phyloP scores from a whole-genome alignment of 1,284 basidiomycete genomes.

The Ceratobasidium papillatum region DNA sequence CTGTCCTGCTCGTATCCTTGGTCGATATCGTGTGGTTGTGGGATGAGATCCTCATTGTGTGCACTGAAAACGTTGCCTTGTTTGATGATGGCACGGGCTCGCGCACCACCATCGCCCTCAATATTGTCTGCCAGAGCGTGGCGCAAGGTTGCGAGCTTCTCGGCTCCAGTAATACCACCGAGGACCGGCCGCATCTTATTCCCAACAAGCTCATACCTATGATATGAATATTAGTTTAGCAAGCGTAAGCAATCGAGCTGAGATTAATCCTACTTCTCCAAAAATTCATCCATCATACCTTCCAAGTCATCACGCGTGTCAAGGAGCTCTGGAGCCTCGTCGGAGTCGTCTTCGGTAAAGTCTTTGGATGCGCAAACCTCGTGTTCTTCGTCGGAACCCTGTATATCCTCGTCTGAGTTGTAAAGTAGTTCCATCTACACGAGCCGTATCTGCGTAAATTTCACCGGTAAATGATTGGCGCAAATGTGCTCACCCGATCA shows the following conservation, averaged over 20 bases:
- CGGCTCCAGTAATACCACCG: slow-evolving; percentile 71
- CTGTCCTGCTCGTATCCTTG: slow-evolving; percentile 69
- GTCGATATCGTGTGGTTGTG: slow-evolving; percentile 63
- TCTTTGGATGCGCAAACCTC: slow-evolving; percentile 47
- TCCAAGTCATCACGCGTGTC: slow-evolving; percentile 89
- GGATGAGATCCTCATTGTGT: slow-evolving; percentile 60
- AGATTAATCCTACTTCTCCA: slow-evolving; percentile 65
- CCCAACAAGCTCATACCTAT: slow-evolving; percentile 84
- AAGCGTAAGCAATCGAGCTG: slow-evolving; percentile 12
- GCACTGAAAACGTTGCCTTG: slow-evolving; percentile 47
- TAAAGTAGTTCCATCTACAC: slow-evolving; percentile 64
- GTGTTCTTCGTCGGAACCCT: slow-evolving; percentile 74
- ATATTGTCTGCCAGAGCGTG: slow-evolving; percentile 72
- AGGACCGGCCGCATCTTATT: slow-evolving; percentile 79
- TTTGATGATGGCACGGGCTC: slow-evolving; percentile 48
- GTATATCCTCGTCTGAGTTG: slow-evolving; percentile 38
- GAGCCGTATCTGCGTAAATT: slow-evolving; percentile 6
- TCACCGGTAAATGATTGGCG: slow-evolving; percentile 12
- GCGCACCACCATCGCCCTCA: slow-evolving; percentile 45
- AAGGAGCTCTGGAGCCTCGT: slow-evolving; percentile 77
- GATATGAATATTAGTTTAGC: not conserved
- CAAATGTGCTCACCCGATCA: slow-evolving; percentile 72
- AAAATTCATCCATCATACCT: slow-evolving; percentile 91
- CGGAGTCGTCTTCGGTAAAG: slow-evolving; percentile 55
- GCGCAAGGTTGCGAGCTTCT: slow-evolving; percentile 82